Evolutionary conservation across 352 stramenopile species (phyloP).

Genomic region (Aphanomyces euteiches): DNA sequence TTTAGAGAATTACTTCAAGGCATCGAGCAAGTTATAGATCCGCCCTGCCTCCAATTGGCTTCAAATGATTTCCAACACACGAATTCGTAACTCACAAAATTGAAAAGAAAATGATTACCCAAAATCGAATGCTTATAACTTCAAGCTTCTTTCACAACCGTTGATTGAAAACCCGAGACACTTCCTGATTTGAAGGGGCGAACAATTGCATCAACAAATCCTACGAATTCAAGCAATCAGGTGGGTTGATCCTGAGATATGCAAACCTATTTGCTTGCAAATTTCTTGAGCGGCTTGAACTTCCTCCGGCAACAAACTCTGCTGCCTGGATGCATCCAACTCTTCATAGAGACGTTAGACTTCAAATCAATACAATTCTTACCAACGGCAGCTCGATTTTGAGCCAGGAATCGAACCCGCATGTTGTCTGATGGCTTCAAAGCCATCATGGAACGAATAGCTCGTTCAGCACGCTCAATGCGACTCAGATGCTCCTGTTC

Average conservation of each 20-base stretch:
- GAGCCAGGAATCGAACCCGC: slow-evolving; percentile 68
- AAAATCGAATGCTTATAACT: too few relatives aligned
- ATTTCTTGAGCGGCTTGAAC: background rate
- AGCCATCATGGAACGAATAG: slow-evolving; percentile 48
- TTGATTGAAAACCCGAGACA: background rate
- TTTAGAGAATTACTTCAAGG: too few relatives aligned
- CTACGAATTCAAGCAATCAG: background rate
- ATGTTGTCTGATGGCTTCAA: slow-evolving; percentile 54
- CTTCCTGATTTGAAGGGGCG: slow-evolving; percentile 5
- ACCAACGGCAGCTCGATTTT: slow-evolving; percentile 71
- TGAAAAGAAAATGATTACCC: too few relatives aligned
- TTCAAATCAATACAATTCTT: background rate
- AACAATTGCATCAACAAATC: background rate
- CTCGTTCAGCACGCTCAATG: slow-evolving; percentile 63
- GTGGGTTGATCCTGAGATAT: background rate
- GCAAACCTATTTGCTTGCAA: background rate
- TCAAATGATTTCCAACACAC: too few relatives aligned
- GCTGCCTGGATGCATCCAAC: background rate
- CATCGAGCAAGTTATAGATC: too few relatives aligned
- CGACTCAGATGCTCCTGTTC: slow-evolving; percentile 58
- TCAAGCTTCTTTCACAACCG: background rate
- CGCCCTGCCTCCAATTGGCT: too few relatives aligned
- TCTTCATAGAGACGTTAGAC: background rate
- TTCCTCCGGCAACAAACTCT: background rate
- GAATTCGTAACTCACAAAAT: too few relatives aligned